Base-by-base conservation (phyloP, 2,329 filamentous ascomycete genomes). In the Verticillium zaregamsianum region DNA sequence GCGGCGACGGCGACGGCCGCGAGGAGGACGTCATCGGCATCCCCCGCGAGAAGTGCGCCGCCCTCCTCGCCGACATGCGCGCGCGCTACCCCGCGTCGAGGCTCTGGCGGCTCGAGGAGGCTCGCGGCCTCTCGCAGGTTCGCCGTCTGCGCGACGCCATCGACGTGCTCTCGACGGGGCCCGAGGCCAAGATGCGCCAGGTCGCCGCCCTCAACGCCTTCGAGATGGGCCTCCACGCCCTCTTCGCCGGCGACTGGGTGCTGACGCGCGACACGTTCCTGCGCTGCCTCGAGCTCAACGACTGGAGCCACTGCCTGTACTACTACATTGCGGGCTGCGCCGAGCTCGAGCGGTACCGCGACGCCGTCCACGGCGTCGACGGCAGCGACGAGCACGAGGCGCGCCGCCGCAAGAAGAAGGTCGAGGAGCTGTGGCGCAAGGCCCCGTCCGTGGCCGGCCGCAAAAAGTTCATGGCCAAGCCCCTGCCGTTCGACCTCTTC, bases 241-340 rank as follows among this genome's bases (percentile, higher is more conserved):
- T 97, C 86, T 93, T 90, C 69, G 76, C 89, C 20, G 91, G 96
- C 72, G 82, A 89, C 65, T 97, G 94, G 78, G 75, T 85, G 8
- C 81, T 88, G 4, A 93, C 91, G 74, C 86, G 91, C 3, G 82
- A 89, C 61, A 83, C 86, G 0, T 98, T 97, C 74, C 74, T 93
- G 49, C 72, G 84, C 66, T 93, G 91, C 66, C 80, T 91, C 12
- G 88, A 91, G 60, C 82, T 95, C 61, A 97, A 97, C 75, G 91
- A 91, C 68, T 98, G 95, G 95, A 93, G 90, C 61, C 92, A 93
- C 59, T 87, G 89, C 0, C 74, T 98, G 59, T 98, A 99, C 77
- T 92, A 92, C 72, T 98, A 93, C 76, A 90, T 96, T 66, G 90
- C 91, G 2, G 95, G 89, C 8, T 83, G 85, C 14, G 89, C 90